These are phyloP conservation scores for Cicer pinnatifidum DNA, from an alignment of 306 rosid species.

Conservation along the genomic window DNA sequence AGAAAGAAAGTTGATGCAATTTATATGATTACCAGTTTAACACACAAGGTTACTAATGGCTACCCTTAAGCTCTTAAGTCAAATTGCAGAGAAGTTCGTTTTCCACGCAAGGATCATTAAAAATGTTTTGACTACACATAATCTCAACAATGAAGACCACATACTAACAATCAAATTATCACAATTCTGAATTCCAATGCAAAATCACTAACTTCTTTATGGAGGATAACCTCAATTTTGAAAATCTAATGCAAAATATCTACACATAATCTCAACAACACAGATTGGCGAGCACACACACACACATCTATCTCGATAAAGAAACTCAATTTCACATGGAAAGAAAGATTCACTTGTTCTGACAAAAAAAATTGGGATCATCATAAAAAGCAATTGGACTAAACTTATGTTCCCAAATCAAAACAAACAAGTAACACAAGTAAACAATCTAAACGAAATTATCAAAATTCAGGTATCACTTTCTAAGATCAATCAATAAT, in stretches of 20 bases:
- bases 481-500: constrained; percentile 14
- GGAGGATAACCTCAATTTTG: background rate
- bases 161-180: constrained; percentile 22
- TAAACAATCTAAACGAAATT: constrained; percentile 37
- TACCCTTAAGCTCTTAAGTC: background rate
- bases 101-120: constrained; percentile 10
- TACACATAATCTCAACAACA: background rate
- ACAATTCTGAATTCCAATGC: constrained; percentile 27
- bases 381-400: background rate
- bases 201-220: constrained; percentile 19
- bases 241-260: no score
- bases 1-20: background rate
- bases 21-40: constrained; percentile 25
- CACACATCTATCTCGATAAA: constrained; percentile 19
- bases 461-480: constrained; percentile 35
- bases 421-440: constrained; percentile 25
- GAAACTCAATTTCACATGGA: constrained; percentile 30
- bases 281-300: constrained; percentile 28
- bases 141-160: background rate
- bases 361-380: constrained; percentile 15
- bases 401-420: background rate
- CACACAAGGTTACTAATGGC: constrained; percentile 9
- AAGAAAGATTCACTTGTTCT: constrained; percentile 6
- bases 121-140: constrained; percentile 10
- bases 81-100: constrained; percentile 10